phyloP scores from a whole-genome alignment of 306 rosid genomes.

The Citrullus colocynthis region DNA sequence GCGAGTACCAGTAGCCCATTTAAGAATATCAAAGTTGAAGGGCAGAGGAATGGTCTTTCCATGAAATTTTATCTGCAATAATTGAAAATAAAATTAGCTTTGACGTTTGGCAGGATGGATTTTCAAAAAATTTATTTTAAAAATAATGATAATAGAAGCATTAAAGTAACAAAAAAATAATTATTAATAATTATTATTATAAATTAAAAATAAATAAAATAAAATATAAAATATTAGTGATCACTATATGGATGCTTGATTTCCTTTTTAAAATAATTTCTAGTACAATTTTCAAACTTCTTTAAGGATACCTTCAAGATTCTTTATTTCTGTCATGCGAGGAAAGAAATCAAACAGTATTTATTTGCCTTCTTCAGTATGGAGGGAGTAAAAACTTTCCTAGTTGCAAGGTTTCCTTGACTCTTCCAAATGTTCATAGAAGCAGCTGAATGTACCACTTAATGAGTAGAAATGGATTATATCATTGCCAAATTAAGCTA shows the following conservation, averaged over 20 bases:
- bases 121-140: neutral
- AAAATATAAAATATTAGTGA: too few relatives aligned
- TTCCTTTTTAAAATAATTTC: too few relatives aligned
- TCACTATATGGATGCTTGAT: too few relatives aligned
- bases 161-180: too few relatives aligned
- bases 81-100: neutral
- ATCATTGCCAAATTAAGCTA: neutral
- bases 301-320: too few relatives aligned
- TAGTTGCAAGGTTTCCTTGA: neutral
- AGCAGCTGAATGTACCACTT: neutral
- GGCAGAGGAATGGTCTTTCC: conserved; percentile 58
- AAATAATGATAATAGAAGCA: too few relatives aligned
- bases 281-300: too few relatives aligned
- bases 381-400: neutral
- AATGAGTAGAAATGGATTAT: neutral
- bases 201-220: too few relatives aligned
- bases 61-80: conserved; percentile 55
- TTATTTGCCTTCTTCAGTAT: neutral
- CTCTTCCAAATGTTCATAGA: neutral
- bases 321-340: neutral
- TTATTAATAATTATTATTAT: too few relatives aligned
- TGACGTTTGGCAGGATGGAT: neutral
- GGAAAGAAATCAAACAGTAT: neutral
- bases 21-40: conserved; percentile 52
- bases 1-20: conserved; percentile 68